Conservation (phyloP, 2,329 filamentous ascomycete genomes). For the Colletotrichum higginsianum region DNA sequence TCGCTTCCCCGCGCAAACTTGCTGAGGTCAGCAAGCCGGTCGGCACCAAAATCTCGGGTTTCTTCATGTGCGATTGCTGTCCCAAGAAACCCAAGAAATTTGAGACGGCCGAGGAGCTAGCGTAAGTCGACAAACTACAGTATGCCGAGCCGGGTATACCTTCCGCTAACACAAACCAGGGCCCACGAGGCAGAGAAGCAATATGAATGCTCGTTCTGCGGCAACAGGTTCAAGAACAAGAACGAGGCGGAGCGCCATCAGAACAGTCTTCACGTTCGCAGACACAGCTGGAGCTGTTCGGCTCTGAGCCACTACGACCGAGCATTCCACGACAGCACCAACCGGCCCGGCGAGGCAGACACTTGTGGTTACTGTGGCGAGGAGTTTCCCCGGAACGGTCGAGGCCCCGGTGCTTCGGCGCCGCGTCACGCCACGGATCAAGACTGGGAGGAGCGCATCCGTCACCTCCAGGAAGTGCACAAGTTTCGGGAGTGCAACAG, state of each 20-base stretch:
- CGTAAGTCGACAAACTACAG: conserved; percentile 68
- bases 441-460: conserved; percentile 89
- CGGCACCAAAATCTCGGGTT: conserved; percentile 66
- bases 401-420: conserved; percentile 55
- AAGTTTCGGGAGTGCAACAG: conserved; percentile 99
- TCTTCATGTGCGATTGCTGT: conserved; percentile 89
- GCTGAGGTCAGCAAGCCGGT: conserved; percentile 64
- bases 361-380: conserved; percentile 96
- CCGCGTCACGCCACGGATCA: conserved; percentile 76
- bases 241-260: conserved; percentile 98
- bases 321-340: conserved; percentile 88
- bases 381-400: conserved; percentile 78
- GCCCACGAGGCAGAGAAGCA: conserved; percentile 95
- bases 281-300: conserved; percentile 97
- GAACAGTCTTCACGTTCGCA: conserved; percentile 91
- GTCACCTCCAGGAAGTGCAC: conserved; percentile 91
- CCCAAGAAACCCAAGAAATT: conserved; percentile 98
- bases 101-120: conserved; percentile 85
- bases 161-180: conserved; percentile 62
- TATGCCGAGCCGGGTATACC: background rate
- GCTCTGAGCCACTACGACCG: conserved; percentile 83
- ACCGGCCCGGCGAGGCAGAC: conserved; percentile 77
- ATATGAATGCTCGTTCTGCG: conserved; percentile 92
- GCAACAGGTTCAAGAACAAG: conserved; percentile 98
- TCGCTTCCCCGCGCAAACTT: conserved; percentile 67